A percentile compares a stretch with the other conserved stretches of the same genome.
Conservation (phyloP, 2,329 filamentous ascomycete species). For the Aureobasidium sp. region DNA sequence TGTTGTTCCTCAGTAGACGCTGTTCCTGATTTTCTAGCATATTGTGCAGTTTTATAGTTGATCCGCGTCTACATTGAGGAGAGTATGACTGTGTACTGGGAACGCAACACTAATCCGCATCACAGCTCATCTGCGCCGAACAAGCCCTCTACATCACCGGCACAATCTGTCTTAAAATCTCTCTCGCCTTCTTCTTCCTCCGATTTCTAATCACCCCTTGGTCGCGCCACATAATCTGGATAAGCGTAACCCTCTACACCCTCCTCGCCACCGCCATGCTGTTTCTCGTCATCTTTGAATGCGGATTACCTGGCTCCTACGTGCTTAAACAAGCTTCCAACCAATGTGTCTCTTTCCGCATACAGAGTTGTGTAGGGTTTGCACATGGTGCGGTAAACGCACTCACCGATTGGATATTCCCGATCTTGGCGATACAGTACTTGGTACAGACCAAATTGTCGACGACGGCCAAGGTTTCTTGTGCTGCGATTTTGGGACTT, state of each 20-base stretch:
- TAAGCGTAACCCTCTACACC: constrained; percentile 24
- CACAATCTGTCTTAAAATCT: constrained; percentile 36
- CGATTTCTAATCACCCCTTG: constrained; percentile 31
- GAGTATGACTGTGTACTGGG: not conserved
- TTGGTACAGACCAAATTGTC: constrained; percentile 34
- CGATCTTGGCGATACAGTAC: constrained; percentile 31
- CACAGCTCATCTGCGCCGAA: constrained; percentile 21
- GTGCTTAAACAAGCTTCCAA: not conserved
- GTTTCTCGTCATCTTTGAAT: constrained; percentile 24
- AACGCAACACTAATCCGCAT: not conserved
- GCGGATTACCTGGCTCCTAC: constrained; percentile 19
- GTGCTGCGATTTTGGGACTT: constrained; percentile 31
- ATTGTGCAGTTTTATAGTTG: too few species aligned
- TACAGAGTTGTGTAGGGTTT: not conserved
- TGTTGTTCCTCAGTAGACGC: too few species aligned
- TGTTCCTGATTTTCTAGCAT: too few species aligned
- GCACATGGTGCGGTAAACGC: constrained; percentile 24
- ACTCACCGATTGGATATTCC: constrained; percentile 27
- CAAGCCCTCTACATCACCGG: constrained; percentile 33
- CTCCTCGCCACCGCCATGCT: constrained; percentile 24
- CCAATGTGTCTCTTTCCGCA: not conserved
- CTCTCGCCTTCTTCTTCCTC: constrained; percentile 36
- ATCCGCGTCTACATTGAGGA: too few species aligned
- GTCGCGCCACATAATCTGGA: constrained; percentile 25
- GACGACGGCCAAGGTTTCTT: constrained; percentile 31